Base-by-base conservation (phyloP, 2,329 filamentous ascomycete species). In the Pseudogymnoascus sp. region DNA sequence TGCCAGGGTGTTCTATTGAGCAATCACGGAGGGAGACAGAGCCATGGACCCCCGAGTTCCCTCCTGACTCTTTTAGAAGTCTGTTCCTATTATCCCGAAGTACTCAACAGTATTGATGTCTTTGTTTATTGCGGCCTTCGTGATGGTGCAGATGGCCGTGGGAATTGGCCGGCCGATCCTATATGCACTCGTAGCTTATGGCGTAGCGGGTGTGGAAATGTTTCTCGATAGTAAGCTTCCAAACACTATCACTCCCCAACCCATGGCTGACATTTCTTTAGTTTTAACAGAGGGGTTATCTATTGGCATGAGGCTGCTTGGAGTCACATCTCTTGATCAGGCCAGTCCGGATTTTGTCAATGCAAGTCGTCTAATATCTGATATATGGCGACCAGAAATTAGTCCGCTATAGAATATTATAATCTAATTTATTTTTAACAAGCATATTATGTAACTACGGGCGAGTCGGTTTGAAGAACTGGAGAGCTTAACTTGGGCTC, bases 281-380 rank as follows among this genome's bases (percentile, higher is more conserved):
- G 78, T 68, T 38, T 26, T 68, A 40, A 64, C 64, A 63, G 67
- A 80, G 65, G 79, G 81, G 65, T 70, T 82, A 21, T 77, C 80
- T 68, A 78, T 77, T 19, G 74, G 78, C 0, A 80, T 81, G 79
- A 74, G 76, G 11, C 76, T 79, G 53, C 75, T 71, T 60, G 79
- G 79, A 11, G 76, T 81, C 62, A 79, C 77, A 5, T 75, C 73
- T 38, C 69, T 80, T 19, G 73, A 75, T 21, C 72, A 80, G 67
- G 77, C 90, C 90, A 68, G 91, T 92, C 1, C 90, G 89, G 69
- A 86, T 90, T 77, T 91, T 81, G 77, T 93, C 93, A 62, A 93
- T 87, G 42, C 42, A 23, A 47, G 42, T 47, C 42, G 19, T 23
- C 11, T 47, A 47, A 21, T 47, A 19, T 23, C 11, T 15, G 42